Evolutionary conservation across 1,139 yeast genomes (phyloP), one percentile per base, ranked within the genome.

Genomic region (Kurtzmaniella quercitrusa): DNA sequence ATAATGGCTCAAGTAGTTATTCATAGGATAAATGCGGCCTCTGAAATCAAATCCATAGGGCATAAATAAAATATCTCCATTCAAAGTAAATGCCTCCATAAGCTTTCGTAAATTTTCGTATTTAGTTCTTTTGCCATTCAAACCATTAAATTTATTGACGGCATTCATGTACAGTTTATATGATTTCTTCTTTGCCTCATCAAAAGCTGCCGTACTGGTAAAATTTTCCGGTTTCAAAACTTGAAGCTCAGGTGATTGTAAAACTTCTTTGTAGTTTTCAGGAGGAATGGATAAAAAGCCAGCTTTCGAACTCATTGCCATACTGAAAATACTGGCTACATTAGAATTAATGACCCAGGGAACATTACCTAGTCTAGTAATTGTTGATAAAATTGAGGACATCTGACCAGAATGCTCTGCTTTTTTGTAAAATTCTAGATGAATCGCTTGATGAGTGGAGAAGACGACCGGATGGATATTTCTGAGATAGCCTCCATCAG

Each of bases 1-100:
- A 42, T 71, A 66, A 45, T 70, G 72, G 1, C 66, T 59, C 36
- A 72, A 49, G 12, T 57, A 41, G 1, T 75, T 68, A 0, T 60
- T 68, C 56, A 61, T 54, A 0, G 77, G 71, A 47, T 72, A 72
- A 2, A 66, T 65, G 26, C 78, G 50, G 4, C 77, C 76, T 42
- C 78, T 53, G 43, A 71, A 71, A 47, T 72, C 78, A 32, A 68
- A 50, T 12, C 56, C 50, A 46, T 71, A 74, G 2, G 76, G 75
- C 33, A 67, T 56, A 48, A 59, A 72, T n/a, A 72, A 47, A 23
- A 62, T 52, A 36, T 68, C 73, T 6, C 74, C 75, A 47, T 63
- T 64, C 0, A 68, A 56, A 17, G 59, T 56, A 3, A 67, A 65
- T 16, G 18, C 34, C 15, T 30, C 34, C 3, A 30, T 18, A 5